Evolutionary conservation across 2,329 filamentous ascomycete genomes (phyloP), one percentile per base, ranked within the genome.

Genomic region (Nigrograna mackinnonii): DNA sequence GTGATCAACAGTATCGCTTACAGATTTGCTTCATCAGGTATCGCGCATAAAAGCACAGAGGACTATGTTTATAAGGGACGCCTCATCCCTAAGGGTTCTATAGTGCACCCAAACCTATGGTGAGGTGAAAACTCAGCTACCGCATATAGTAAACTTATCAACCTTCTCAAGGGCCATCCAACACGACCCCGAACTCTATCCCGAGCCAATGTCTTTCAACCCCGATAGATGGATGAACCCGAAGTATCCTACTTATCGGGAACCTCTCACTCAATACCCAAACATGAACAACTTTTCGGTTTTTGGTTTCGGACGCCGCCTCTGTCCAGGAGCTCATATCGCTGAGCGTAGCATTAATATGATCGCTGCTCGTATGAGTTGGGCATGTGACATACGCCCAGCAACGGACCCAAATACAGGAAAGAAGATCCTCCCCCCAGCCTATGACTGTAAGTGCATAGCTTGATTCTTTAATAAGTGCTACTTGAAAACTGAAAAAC

Each of bases 201-300:
- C 79, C 1, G 77, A 84, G 50, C 76, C 79, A 5, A 79, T 84
- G 38, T 72, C 65, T 52, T 85, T 75, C 66, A 75, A 70, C 14
- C 80, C 82, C 0, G 79, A 81, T 46, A 76, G 82, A 22, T 85
- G 78, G 67, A 72, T 85, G 4, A 26, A 43, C 19, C 44, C 49
- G 0, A 18, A 28, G 6, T 54, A 41, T 5, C 49, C 51, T 1
- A 47, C 49, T 4, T 54, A 49, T 37, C 32, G 35, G 13, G 44
- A 47, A 19, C 51, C 51, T 2, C 14, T 56, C 2, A 46, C 40
- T 1, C 31, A 41, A 16, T 49, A 44, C n/a, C 53, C 49, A 1
- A 49, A 39, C 17, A 35, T 46, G 5, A 37, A 43, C 16, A 43
- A 45, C 7, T 53, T 41, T 31, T 36, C 50, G 12, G 30, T 40